Evolutionary conservation across 2,329 filamentous ascomycete species (phyloP), one percentile per base, ranked within the genome.

Genomic region (Triangularia verruculosa): DNA sequence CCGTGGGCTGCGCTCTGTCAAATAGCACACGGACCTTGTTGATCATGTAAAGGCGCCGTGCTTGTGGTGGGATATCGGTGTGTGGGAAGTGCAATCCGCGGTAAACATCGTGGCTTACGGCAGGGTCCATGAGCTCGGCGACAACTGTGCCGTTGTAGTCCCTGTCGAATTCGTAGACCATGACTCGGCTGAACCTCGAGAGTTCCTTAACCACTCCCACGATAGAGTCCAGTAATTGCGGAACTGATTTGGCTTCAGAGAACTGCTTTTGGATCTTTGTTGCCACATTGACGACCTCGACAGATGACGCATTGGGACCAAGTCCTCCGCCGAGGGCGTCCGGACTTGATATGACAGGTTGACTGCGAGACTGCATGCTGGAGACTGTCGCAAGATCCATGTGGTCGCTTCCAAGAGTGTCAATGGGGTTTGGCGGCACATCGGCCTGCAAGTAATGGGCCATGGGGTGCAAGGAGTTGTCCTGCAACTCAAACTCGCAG

Each of bases 201-300:
- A 97, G 74, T 72, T 97, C 93, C 72, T 94, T 96, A 32, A 96
- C 86, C 7, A 96, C 89, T 0, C 92, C 92, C 0, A 94, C 90
- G 3, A 95, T 77, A 5, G 93, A 87, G 70, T 94, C 94, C 30
- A 96, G 79, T 63, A 96, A 91, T 0, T 75, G 80, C 0, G 91
- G 86, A 0, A 96, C 78, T 64, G 83, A 88, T 0, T 85, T 80
- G 1, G 92, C 91, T 22, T 86, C 83, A 4, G 90, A 85, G 8
- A 96, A 80, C 73, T 96, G 93, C 70, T 96, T 91, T 73, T 96
- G 92, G 0, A 96, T 89, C 73, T 96, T 93, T 0, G 91, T 92
- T 84, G 96, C 90, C 67, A 96, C 92, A 74, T 92, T 92, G 75
- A 95, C 94, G 2, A 95, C 90, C 70, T 95, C 89, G 86, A 95